Percentiles rank a stretch among this genome's conserved stretches.
These are phyloP conservation scores for Aspergillus glaucus DNA, from an alignment of 2,329 filamentous ascomycete genomes.

Conservation along the genomic window DNA sequence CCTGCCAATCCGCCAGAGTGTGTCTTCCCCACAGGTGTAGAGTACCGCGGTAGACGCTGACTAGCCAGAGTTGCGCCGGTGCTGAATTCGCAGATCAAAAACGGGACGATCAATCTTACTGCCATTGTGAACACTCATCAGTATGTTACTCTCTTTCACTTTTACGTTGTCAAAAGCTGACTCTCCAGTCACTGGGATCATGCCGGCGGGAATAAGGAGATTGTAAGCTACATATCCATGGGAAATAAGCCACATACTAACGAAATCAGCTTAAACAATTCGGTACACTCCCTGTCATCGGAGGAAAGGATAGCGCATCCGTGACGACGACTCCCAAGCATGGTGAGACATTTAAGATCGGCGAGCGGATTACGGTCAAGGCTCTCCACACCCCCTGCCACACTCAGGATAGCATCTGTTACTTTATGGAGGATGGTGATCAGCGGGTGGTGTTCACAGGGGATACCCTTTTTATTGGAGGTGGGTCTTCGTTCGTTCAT, in stretches of 20 bases:
- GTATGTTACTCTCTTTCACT: slow-evolving; percentile 47
- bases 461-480: slow-evolving; percentile 91
- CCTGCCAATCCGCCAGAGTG: slow-evolving; percentile 48
- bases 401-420: slow-evolving; percentile 98
- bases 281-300: slow-evolving; percentile 67
- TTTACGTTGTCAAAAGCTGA: slow-evolving; percentile 3
- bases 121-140: slow-evolving; percentile 96
- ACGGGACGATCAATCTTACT: slow-evolving; percentile 70
- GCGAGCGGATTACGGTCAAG: slow-evolving; percentile 70
- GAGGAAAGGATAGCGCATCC: slow-evolving; percentile 75
- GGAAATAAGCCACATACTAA: slow-evolving; percentile 1
- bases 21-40: slow-evolving; percentile 7
- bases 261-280: slow-evolving; percentile 49
- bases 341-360: slow-evolving; percentile 73
- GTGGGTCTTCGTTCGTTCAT: slow-evolving; percentile 39
- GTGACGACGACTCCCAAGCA: slow-evolving; percentile 73
- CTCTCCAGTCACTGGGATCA: slow-evolving; percentile 77
- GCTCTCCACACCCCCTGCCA: slow-evolving; percentile 95
- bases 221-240: slow-evolving; percentile 48
- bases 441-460: slow-evolving; percentile 84
- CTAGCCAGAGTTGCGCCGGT: slow-evolving; percentile 51
- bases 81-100: slow-evolving; percentile 65
- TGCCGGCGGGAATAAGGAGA: slow-evolving; percentile 79
- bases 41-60: not conserved
- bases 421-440: slow-evolving; percentile 71